Conservation (phyloP, 1,284 basidiomycete genomes). For the Rhodotorula sp. region DNA sequence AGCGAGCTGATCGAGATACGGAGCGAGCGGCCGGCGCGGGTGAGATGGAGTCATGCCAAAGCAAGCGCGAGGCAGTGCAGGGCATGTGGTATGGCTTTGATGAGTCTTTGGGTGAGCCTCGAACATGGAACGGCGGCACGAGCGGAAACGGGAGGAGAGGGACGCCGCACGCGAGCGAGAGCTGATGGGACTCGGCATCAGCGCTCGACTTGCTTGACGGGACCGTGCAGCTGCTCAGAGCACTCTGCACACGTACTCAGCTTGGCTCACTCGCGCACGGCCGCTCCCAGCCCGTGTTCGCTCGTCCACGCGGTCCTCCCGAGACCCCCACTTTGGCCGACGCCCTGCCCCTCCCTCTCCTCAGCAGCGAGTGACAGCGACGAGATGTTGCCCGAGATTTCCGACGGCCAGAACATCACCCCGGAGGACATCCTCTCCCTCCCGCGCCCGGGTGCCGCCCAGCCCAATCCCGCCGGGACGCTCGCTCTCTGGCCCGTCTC, state of each 20-base stretch:
- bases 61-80: not conserved
- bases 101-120: no score
- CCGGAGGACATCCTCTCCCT: constrained; percentile 66
- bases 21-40: no score
- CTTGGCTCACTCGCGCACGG: not conserved
- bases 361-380: not conserved
- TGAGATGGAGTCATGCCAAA: no score
- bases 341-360: not conserved
- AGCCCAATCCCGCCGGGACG: constrained; percentile 67
- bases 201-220: not conserved
- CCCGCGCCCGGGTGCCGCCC: constrained; percentile 66
- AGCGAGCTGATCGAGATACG: not conserved
- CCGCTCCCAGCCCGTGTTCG: no score
- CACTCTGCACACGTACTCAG: not conserved
- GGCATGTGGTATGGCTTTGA: no score
- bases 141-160: no score
- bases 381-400: not conserved
- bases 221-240: not conserved
- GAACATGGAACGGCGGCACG: no score
- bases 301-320: not conserved
- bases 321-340: not conserved
- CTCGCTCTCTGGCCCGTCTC: constrained; percentile 68
- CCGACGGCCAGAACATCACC: constrained; percentile 3
- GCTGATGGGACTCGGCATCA: no score
- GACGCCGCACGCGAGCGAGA: no score